Base-by-base conservation (phyloP, 2,329 filamentous ascomycete genomes). In the Trematosphaeria pertusa region DNA sequence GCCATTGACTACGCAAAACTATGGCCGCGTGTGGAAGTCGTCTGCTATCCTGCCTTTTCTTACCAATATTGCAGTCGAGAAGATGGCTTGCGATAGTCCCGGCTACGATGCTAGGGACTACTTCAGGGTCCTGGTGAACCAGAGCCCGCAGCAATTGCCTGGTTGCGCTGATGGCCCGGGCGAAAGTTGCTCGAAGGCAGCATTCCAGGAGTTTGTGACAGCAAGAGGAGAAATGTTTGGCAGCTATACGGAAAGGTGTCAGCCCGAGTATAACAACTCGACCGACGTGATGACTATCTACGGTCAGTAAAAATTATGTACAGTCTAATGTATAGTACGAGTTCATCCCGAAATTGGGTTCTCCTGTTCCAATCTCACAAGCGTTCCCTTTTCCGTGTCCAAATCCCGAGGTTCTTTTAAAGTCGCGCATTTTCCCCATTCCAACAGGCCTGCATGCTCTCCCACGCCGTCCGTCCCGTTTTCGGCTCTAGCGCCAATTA, bases 41-140 rank as follows among this genome's bases (percentile, higher is more conserved):
- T 85, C 83, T 2, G 75, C 82, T 50, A 76, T 88, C 28, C 68
- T 88, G 21, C 84, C 86, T 0, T 88, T 88, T 64, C 69, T 88
- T 39, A 79, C 80, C 21, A 87, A 88, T 64, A 75, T 88, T 18
- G 86, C 84, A 1, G 78, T 88, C 31, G 86, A 88, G 75, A 78
- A 81, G 40, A 72, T 88, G 67, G 76, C 84, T 43, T 88, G 86
- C 66, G 76, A 78, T n/a, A 79, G 79, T 57, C 79, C 79, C 48
- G 81, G 83, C 5, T 84, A 76, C 61, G 60, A 67, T 14, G 67
- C 65, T 8, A 78, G 78, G 9, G 78, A 82, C 2, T 82, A 77
- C 54, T 77, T 79, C 58, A 69, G 80, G 12, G 75, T 81, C 0
- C 57, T 82, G 17, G 78, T 81, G 10, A 82, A 82, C 59, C 70